phyloP scores from a whole-genome alignment of 768 basidiomycete species.

The Suillus tomentosus region DNA sequence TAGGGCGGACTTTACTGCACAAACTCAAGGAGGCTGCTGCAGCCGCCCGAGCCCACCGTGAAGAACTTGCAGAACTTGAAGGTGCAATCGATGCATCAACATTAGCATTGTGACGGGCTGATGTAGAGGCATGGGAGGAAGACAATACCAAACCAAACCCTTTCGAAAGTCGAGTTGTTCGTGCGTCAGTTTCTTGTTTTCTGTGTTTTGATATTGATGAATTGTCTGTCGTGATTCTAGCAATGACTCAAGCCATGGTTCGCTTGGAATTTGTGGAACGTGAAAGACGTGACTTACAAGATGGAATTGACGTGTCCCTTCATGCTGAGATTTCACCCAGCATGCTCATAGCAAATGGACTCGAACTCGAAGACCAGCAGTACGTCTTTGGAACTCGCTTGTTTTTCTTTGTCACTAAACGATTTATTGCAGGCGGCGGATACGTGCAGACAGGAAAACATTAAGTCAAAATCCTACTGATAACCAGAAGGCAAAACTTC shows the following conservation, averaged over 20 bases:
- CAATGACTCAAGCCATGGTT: not conserved
- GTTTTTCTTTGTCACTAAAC: not conserved
- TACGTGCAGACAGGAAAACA: not conserved
- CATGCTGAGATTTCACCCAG: conserved; percentile 3
- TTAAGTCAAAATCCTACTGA: not conserved
- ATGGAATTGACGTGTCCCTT: not conserved
- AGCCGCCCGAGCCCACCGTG: too few relatives aligned
- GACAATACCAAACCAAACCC: too few relatives aligned
- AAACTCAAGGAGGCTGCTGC: too few relatives aligned
- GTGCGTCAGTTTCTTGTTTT: not conserved
- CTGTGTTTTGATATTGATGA: not conserved
- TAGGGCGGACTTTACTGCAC: too few relatives aligned
- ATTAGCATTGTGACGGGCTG: too few relatives aligned
- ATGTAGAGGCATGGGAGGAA: too few relatives aligned
- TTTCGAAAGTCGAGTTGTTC: not conserved
- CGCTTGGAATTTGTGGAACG: not conserved
- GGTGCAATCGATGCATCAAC: too few relatives aligned
- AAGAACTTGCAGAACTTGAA: too few relatives aligned
- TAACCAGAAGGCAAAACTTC: not conserved
- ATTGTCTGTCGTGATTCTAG: not conserved
- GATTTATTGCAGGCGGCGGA: not conserved
- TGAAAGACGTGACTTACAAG: not conserved
- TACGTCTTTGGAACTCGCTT: not conserved
- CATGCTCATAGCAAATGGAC: not conserved
- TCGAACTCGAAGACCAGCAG: conserved; percentile 4